Base-by-base conservation (phyloP, 805 yeast species). In the Pichia paraexigua region DNA sequence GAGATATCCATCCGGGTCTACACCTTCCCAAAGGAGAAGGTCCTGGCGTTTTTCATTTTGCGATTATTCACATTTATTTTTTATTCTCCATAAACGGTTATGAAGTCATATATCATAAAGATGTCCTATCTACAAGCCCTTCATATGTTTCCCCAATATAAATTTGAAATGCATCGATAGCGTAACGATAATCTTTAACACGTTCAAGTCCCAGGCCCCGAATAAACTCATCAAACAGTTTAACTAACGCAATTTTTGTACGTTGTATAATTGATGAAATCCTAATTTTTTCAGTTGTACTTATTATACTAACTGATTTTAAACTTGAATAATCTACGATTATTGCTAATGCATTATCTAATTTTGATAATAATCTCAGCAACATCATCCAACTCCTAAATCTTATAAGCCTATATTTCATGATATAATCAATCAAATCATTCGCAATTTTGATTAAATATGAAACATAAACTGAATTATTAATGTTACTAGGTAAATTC, bases 371-470 rank as follows among this genome's bases (percentile, higher is more conserved):
- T 5, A 67, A 47, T 21, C 46, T 41, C 21, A 68, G 52, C 12
- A 62, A 53, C 4, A 48, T 22, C 10, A 60, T 53, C 54, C 67
- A 50, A 15, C 64, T 65, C 6, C 49, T 48, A 41, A 63, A 59
- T 9, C 52, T 47, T n/a, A 45, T 51, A 21, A 66, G 15, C 2
- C 52, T 46, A 46, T 63, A 70, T 56, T 74, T 80, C 15, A 70
- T 74, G 10, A 82, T 56, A 57, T 77, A 85, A 56, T 84, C 91
- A 46, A 80, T 74, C 28, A 84, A 60, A 55, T 85, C 90, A 47
- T 85, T 88, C 46, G 87, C 77, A 2, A 86, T 72, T 41, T 75
- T 73, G 24, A 87, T 68, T 18, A 85, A 64, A 57, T 83, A 85
- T 48, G 80, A 80, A 0, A 76, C 71, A 62, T 84, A 91, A 0